Conservation (phyloP, 192 early-diverging fungal genomes). For the Linnemannia exigua region DNA sequence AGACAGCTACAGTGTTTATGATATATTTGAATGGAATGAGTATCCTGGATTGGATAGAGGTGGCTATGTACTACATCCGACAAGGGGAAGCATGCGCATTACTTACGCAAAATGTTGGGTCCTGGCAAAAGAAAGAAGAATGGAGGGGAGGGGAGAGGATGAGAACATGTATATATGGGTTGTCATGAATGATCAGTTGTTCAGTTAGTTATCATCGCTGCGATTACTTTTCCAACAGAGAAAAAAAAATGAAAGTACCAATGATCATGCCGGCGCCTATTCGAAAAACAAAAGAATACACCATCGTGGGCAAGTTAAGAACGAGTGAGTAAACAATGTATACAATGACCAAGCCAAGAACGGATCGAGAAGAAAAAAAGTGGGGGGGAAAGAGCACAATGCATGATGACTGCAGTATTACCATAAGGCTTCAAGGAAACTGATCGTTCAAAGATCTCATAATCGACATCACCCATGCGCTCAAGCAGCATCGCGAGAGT, state of each 20-base stretch:
- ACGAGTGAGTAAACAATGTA: no score
- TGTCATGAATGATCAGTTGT: not conserved
- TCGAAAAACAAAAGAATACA: not conserved
- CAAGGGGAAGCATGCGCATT: not conserved
- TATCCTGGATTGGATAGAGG: no score
- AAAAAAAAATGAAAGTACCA: not conserved
- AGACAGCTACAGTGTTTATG: slow-evolving; percentile 21
- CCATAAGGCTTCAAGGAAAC: not conserved
- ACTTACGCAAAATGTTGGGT: slow-evolving; percentile 4
- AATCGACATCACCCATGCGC: slow-evolving; percentile 29
- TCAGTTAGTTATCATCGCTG: not conserved
- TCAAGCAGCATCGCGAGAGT: slow-evolving; percentile 25
- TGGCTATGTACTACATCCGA: not conserved
- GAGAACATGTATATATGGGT: not conserved
- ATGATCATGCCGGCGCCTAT: slow-evolving; percentile 3
- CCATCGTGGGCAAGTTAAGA: not conserved
- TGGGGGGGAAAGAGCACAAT: not conserved
- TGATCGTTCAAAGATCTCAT: slow-evolving; percentile 19
- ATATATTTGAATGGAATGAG: not conserved
- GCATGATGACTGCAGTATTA: not conserved
- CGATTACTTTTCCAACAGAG: not conserved
- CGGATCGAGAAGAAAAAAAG: not conserved
- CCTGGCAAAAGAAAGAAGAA: not conserved
- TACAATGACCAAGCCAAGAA: not conserved
- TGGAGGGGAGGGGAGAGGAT: not conserved